Conservation (phyloP, 2,329 filamentous ascomycete genomes). For the Penicillium vulpinum region DNA sequence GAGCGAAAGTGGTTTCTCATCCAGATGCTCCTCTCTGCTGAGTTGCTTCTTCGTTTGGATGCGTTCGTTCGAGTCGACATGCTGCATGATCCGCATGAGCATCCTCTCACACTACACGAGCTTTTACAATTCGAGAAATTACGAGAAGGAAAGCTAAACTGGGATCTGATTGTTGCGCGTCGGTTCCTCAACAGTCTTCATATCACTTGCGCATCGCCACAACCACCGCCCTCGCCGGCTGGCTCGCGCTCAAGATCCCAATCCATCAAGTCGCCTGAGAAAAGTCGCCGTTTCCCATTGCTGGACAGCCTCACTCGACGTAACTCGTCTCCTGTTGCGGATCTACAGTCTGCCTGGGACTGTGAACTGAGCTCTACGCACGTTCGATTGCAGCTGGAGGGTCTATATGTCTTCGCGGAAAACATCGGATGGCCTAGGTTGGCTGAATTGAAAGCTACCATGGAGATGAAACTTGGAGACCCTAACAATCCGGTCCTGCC, state of each 20-base stretch:
- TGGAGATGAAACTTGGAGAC: slow-evolving; percentile 39
- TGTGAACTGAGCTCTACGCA: slow-evolving; percentile 40
- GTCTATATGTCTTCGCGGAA: slow-evolving; percentile 53
- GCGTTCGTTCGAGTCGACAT: slow-evolving; percentile 47
- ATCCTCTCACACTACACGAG: slow-evolving; percentile 46
- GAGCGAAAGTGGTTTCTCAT: slow-evolving; percentile 57
- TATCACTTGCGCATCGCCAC: slow-evolving; percentile 30
- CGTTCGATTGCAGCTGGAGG: slow-evolving; percentile 48
- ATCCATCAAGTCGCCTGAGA: slow-evolving; percentile 11
- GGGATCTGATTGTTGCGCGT: slow-evolving; percentile 57
- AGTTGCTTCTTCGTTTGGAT: slow-evolving; percentile 56
- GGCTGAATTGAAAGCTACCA: slow-evolving; percentile 37
- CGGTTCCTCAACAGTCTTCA: slow-evolving; percentile 55
- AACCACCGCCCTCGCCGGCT: slow-evolving; percentile 8
- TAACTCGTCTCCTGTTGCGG: slow-evolving; percentile 11
- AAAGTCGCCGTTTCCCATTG: slow-evolving; percentile 22
- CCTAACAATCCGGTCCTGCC: slow-evolving; percentile 13
- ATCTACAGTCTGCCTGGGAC: slow-evolving; percentile 33
- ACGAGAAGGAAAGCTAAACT: slow-evolving; percentile 55
- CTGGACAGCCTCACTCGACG: slow-evolving; percentile 28
- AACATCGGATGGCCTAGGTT: slow-evolving; percentile 52
- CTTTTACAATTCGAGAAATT: slow-evolving; percentile 48
- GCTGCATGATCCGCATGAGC: slow-evolving; percentile 39
- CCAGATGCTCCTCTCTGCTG: slow-evolving; percentile 56
- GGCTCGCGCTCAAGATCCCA: neutral